Evolutionary conservation across 805 yeast genomes (phyloP).

Genomic region (Diddensiella caesifluorescens): DNA sequence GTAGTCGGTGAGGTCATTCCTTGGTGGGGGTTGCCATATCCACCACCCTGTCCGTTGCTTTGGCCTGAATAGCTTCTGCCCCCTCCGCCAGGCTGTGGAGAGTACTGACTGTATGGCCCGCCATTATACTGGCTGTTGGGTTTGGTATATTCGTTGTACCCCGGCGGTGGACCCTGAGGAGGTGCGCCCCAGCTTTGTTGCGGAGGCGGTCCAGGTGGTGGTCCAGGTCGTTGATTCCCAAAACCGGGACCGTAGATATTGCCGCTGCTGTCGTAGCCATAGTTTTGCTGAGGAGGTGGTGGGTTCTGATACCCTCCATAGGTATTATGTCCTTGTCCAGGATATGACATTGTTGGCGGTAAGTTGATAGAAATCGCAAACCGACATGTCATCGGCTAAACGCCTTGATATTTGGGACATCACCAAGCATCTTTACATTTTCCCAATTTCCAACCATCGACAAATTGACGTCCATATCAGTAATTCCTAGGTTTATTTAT

Average conservation of each 20-base stretch:
- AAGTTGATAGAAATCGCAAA: no score
- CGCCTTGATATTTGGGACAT: no score
- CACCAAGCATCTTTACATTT: no score
- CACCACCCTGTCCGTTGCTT: neutral
- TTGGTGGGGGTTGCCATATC: constrained; percentile 13
- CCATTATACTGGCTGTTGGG: no score
- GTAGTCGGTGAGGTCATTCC: constrained; percentile 25
- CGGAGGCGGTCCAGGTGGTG: constrained; percentile 29
- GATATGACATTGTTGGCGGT: constrained; percentile 28
- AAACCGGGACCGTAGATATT: no score
- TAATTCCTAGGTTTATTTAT: neutral
- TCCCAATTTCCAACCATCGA: neutral
- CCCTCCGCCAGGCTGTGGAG: no score
- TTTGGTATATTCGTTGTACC: no score
- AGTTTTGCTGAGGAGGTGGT: constrained; percentile 17
- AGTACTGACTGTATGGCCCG: no score
- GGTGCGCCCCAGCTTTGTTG: constrained; percentile 14
- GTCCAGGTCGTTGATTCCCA: constrained; percentile 14
- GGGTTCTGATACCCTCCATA: constrained; percentile 29
- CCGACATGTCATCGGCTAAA: no score
- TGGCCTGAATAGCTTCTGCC: no score
- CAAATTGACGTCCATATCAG: neutral
- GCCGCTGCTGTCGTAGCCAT: constrained; percentile 14
- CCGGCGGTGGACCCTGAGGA: constrained; percentile 15
- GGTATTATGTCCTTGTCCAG: constrained; percentile 34